Base-by-base conservation (phyloP, 225 moss, liverwort and hornwort genomes). In the Polytrichum commune region DNA sequence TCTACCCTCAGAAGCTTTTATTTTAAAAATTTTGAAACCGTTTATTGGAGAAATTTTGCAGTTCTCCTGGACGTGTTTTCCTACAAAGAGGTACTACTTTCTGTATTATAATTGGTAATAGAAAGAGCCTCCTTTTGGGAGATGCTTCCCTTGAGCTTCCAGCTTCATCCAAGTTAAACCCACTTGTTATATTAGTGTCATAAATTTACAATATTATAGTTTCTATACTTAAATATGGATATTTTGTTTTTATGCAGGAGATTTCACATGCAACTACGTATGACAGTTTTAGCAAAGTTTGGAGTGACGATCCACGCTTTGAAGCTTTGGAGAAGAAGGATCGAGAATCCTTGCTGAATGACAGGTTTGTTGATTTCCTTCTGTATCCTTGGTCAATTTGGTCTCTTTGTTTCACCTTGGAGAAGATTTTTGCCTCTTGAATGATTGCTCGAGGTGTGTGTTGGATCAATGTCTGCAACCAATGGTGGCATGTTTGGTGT, bases 311-410 rank as follows among this genome's bases (percentile, higher is more conserved):
- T 74, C 60, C 83, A 75, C 90, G 91, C 24, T 91, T 93, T 69
- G 82, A 87, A 83, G 85, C 81, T 73, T 73, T 95, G 82, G 92
- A 95, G 82, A 88, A 92, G 29, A 95, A 92, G 85, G 92, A 95
- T 71, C 95, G 85, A 66, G 95, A 92, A 70, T 68, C 77, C 9
- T 82, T 92, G 63, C 79, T 95, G 27, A 90, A 90, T 83, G 95
- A 95, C 82, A 92, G 95, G 95, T 92, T 84, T 83, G 89, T 73
- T 55, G 29, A 80, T 63, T 60, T 67, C 73, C 69, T 77, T 56
- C 62, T 61, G 35, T 35, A 28, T 27, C 18, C 16, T 63, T 16
- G 46, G 46, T 46, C 13, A 4, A 46, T 46, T 46, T 46, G 46
- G 46, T 46, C 16, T 46, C 46, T 46, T 3, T 46, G 16, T 46